Evolutionary conservation across 331 rosid genomes (phyloP).

Genomic region (Spiraea crenata): DNA sequence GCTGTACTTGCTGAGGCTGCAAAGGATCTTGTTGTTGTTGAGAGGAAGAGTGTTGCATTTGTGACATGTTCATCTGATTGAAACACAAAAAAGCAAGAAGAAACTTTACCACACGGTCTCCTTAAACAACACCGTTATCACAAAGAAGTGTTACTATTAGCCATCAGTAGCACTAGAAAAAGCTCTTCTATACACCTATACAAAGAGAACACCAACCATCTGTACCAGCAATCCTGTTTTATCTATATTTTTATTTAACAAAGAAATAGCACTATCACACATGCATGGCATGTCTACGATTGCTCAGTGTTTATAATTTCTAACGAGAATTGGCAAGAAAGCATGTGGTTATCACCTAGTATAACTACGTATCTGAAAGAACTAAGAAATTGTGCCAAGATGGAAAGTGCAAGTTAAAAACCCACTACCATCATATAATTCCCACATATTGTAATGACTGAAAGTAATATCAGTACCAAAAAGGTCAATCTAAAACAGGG

Average conservation of each 20-base stretch:
- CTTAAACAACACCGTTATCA: not conserved
- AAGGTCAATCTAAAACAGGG: not conserved
- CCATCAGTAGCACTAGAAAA: not conserved
- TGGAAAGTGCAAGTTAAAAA: not conserved
- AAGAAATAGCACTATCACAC: no score
- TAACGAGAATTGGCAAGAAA: not conserved
- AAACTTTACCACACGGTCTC: not conserved
- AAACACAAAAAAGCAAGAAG: constrained; percentile 1
- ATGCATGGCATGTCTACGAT: no score
- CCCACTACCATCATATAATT: not conserved
- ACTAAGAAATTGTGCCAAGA: not conserved
- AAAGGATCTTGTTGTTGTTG: constrained; percentile 84
- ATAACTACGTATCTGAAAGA: not conserved
- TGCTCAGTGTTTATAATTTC: no score
- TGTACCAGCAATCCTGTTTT: not conserved
- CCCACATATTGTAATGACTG: not conserved
- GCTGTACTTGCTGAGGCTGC: constrained; percentile 83
- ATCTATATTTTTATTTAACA: no score
- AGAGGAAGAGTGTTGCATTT: constrained; percentile 73
- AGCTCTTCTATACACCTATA: not conserved
- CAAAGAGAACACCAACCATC: not conserved
- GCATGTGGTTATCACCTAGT: not conserved
- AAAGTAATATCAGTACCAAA: not conserved
- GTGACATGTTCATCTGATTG: constrained; percentile 73
- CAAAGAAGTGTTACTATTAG: not conserved